Evolutionary conservation across 1,139 yeast genomes (phyloP), one percentile per base, ranked within the genome.

Genomic region (Candida gigantensis): DNA sequence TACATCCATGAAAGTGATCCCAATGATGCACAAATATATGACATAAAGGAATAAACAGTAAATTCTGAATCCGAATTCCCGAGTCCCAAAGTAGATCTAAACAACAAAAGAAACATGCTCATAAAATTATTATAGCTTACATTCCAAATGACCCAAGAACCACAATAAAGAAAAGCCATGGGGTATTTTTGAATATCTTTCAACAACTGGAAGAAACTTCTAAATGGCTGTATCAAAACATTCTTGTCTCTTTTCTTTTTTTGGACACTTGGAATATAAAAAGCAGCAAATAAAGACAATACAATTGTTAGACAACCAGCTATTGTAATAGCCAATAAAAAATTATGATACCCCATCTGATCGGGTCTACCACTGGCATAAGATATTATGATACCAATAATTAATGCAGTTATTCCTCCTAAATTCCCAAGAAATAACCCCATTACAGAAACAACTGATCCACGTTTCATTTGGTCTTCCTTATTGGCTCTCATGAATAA

Each of bases 141-240:
- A 38, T 70, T 67, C 75, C 76, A 70, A 27, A 69, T 54, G 1
- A 69, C 74, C 75, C 75, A 70, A 0, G 68, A 58, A 15, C 67
- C 32, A 51, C 72, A 66, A 20, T 64, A 57, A 13, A 63, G 39
- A 40, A 65, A 66, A 0, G 74, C 75, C 37, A 67, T 53, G 2
- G 67, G 69, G 41, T 66, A 62, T 28, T 51, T 43, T 24, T 50
- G 50, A 24, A 69, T 63, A 24, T 53, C 49, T 30, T 46, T 53
- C 11, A 62, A 23, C 35, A 68, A 46, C 3, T 10, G 7, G 35
- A 53, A 36, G 36, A 62, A 52, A 34, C 72, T 49, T 35, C 54
- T 61, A 11, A 60, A 35, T 2, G 65, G 51, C 5, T 57, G 43
- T 2, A 62, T 24, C 5, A 64, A 32, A 14, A 44, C 42, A 25